Evolutionary conservation across 345 rosid species (phyloP), one percentile per base, ranked within the genome.

Genomic region (Microcos paniculata): DNA sequence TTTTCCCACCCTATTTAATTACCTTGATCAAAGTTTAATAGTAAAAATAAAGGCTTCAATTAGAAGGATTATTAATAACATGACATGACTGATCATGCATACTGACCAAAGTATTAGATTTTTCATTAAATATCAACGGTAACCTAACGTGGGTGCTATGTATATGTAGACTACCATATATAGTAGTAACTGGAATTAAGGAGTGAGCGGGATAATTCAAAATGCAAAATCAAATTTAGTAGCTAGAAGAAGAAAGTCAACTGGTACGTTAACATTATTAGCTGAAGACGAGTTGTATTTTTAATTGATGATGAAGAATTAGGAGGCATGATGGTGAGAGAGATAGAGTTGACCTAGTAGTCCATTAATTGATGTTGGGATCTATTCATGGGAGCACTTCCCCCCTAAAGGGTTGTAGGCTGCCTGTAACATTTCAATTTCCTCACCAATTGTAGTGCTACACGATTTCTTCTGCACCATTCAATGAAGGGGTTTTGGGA

Each of bases 141-240:
- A 42, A 42, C 10, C 45, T 42, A 9, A 42, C 45, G 45, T 42
- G 45, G 45, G 45, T 42, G 10, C 9, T 42, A 9, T 9, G 6
- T 9, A 42, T 42, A 42, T 42, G 11, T 42, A 6, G 45, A 9
- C 45, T 42, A 42, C 11, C 6, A 35, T 35, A 35, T n/a, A 6
- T 35, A 35, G 2, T 35, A 35, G 38, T 35, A n/a, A n/a, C 38
- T 35, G 6, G 38, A 2, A 42, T 7, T 7, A 6, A 24, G 3
- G 43, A 19, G 10, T 15, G 72, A 66, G 78, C 80, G 80, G 80
- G 80, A 73, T 3, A 73, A 72, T 80, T 78, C 76, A 75, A 78
- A 78, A 24, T 33, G 38, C 35, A 62, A 16, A 16, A 40, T 42
- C 3, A 64, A 42, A 40, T 64, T 21, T 40, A 65, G 4, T 30